Evolutionary conservation across 2,329 filamentous ascomycete genomes (phyloP).

Genomic region (Cryoendolithus antarcticus): DNA sequence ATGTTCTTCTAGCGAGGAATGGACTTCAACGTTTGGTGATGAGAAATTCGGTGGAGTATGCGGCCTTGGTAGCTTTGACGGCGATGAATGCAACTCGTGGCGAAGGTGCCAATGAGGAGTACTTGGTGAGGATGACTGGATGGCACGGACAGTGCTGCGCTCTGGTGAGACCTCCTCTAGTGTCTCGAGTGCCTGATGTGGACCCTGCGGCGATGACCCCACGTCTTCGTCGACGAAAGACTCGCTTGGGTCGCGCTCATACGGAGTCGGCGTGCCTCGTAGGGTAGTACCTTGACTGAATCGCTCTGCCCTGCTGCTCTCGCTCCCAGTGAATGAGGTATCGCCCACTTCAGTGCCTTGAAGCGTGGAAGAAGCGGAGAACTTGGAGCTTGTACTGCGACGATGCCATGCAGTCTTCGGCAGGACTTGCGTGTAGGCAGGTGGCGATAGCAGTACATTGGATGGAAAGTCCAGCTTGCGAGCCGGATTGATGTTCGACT

Average conservation of each 20-base stretch:
- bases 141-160: slow-evolving; percentile 5
- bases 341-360: slow-evolving; percentile 11
- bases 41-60: too few species aligned
- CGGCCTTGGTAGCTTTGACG: too few species aligned
- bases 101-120: too few species aligned
- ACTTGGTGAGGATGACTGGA: too few species aligned
- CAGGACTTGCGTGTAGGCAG: slow-evolving; percentile 10
- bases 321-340: slow-evolving; percentile 10
- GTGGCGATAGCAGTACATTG: slow-evolving; percentile 13
- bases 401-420: slow-evolving; percentile 15
- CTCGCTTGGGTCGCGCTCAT: slow-evolving; percentile 13
- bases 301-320: slow-evolving; percentile 10
- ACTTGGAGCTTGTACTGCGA: slow-evolving; percentile 16
- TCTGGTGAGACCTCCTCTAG: slow-evolving; percentile 18
- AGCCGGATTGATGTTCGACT: slow-evolving; percentile 14
- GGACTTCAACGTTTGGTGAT: too few species aligned
- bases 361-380: slow-evolving; percentile 17
- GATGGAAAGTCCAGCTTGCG: slow-evolving; percentile 12
- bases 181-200: slow-evolving; percentile 15
- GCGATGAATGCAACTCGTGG: too few species aligned
- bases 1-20: too few species aligned
- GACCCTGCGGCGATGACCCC: slow-evolving; percentile 5
- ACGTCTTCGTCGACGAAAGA: slow-evolving; percentile 9
- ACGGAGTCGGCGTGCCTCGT: slow-evolving; percentile 17
- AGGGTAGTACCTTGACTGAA: slow-evolving; percentile 19